phyloP scores from a whole-genome alignment of 1,139 yeast genomes.

The Pneumocystis carinii region DNA sequence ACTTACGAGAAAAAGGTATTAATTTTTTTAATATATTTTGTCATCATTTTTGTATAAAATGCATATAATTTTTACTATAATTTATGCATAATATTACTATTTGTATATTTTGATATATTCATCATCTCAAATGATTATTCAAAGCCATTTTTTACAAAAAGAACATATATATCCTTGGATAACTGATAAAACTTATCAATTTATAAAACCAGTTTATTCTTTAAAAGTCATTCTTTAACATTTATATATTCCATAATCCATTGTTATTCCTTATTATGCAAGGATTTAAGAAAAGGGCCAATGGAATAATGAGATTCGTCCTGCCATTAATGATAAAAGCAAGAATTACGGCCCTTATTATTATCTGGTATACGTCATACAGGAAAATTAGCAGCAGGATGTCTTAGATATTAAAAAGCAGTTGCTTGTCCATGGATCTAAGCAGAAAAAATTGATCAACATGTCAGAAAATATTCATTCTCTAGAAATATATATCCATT shows the following conservation, averaged over 20 bases:
- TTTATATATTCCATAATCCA: neutral
- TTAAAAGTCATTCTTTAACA: neutral
- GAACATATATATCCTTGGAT: neutral
- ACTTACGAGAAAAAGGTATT: slow-evolving; percentile 11
- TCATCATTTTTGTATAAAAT: neutral
- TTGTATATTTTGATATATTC: neutral
- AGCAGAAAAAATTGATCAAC: neutral
- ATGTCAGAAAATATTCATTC: neutral
- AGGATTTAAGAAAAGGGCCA: neutral
- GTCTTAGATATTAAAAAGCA: neutral
- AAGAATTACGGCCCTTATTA: neutral
- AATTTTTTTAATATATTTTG: neutral
- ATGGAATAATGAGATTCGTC: neutral
- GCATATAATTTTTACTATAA: neutral
- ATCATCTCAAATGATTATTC: neutral
- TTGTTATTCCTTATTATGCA: neutral
- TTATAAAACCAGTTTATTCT: neutral
- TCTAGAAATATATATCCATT: neutral
- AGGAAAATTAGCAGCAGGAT: neutral
- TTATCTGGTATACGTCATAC: neutral
- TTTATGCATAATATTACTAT: neutral
- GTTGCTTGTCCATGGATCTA: neutral
- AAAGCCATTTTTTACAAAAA: neutral
- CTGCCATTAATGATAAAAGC: neutral
- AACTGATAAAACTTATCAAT: neutral